Conservation (phyloP, 208 protist species). For the Wallacemonas sp. region DNA sequence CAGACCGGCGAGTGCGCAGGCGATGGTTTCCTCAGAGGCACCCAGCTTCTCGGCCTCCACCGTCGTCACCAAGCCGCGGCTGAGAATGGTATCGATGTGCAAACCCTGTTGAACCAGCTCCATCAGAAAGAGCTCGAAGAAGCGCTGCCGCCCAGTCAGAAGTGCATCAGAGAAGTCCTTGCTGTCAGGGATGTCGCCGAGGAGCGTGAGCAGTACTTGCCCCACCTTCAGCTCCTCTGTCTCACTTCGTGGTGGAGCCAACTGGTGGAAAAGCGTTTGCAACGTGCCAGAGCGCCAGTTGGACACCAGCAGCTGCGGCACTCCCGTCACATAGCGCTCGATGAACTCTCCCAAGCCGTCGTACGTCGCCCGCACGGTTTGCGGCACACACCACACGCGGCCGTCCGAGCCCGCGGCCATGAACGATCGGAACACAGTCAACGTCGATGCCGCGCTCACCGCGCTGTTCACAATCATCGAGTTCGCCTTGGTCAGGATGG, state of each 20-base stretch:
- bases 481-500: conserved; percentile 72
- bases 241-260: conserved; percentile 22
- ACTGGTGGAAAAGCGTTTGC: conserved; percentile 29
- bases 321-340: conserved; percentile 47
- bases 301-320: conserved; percentile 35
- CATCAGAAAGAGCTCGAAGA: conserved; percentile 70
- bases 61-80: conserved; percentile 53
- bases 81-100: conserved; percentile 65
- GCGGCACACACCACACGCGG: conserved; percentile 37
- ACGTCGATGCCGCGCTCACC: conserved; percentile 50
- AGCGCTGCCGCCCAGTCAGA: conserved; percentile 47
- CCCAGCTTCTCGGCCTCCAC: conserved; percentile 66
- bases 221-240: conserved; percentile 45
- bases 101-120: conserved; percentile 79
- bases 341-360: conserved; percentile 46
- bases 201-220: conserved; percentile 51
- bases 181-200: conserved; percentile 57
- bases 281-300: conserved; percentile 22
- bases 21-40: conserved; percentile 64
- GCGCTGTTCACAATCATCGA: conserved; percentile 80
- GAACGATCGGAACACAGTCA: conserved; percentile 76
- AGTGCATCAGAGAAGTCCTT: conserved; percentile 73
- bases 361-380: conserved; percentile 42
- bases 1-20: conserved; percentile 41
- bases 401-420: conserved; percentile 10